Evolutionary conservation across 768 basidiomycete species (phyloP).

Genomic region (Myochromella boudieri): DNA sequence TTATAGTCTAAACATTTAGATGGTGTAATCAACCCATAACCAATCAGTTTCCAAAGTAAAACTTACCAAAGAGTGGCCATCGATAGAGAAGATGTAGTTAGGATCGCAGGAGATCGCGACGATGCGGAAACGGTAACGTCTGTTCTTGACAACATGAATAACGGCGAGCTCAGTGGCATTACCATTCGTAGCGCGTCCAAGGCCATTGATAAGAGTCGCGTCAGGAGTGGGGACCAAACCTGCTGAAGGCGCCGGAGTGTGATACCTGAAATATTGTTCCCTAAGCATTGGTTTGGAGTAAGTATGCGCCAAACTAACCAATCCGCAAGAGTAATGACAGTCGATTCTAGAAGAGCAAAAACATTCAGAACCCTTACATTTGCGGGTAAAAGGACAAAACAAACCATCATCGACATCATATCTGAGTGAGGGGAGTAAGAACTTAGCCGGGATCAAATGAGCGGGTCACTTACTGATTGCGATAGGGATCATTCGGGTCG

Average conservation of each 20-base stretch:
- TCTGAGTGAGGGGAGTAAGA: too few species aligned
- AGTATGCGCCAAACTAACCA: constrained; percentile 29
- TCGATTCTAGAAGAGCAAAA: constrained; percentile 31
- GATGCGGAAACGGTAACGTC: constrained; percentile 36
- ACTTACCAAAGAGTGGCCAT: constrained; percentile 44
- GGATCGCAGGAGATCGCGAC: constrained; percentile 32
- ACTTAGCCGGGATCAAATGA: neutral
- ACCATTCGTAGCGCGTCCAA: constrained; percentile 30
- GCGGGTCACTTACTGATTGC: constrained; percentile 13
- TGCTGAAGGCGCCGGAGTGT: too few species aligned
- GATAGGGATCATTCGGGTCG: constrained; percentile 33
- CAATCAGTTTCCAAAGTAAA: too few species aligned
- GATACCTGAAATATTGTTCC: too few species aligned
- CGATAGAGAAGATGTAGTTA: constrained; percentile 43
- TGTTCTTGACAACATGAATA: constrained; percentile 29
- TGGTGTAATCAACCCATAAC: neutral
- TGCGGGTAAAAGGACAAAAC: neutral
- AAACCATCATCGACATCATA: constrained; percentile 34
- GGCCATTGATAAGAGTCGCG: constrained; percentile 34
- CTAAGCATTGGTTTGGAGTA: neutral
- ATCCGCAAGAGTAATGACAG: constrained; percentile 40
- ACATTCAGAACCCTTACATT: neutral
- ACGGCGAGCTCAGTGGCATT: constrained; percentile 26
- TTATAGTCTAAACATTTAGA: constrained; percentile 42
- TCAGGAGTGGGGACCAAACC: too few species aligned